Conservation (phyloP, 75 land plant species). For the Selaginella moellendorffii region DNA sequence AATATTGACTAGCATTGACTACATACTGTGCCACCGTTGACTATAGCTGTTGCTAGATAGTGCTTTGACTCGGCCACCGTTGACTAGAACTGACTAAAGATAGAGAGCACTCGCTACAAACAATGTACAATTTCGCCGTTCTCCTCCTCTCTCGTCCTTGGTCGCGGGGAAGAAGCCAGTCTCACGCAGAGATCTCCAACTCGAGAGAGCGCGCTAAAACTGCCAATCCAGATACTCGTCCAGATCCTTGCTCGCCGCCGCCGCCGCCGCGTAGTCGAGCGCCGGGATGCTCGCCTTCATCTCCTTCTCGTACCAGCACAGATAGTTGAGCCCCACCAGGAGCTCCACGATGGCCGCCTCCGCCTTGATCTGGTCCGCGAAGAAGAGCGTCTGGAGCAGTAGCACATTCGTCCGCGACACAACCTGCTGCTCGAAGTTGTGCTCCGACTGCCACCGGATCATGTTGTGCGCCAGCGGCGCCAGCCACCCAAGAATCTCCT, state of each 20-base stretch:
- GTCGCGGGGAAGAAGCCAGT: too few species aligned
- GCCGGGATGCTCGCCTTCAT: constrained; percentile 48
- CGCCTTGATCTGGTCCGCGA: constrained; percentile 79
- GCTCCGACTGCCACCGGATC: constrained; percentile 98
- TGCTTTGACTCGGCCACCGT: too few species aligned
- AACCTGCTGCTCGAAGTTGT: constrained; percentile 90
- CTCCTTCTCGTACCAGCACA: constrained; percentile 87
- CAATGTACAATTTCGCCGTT: too few species aligned
- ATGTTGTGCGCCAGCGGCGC: constrained; percentile 95
- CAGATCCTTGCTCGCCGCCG: constrained; percentile 57
- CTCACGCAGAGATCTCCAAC: too few species aligned
- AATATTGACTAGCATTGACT: too few species aligned
- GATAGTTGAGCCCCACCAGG: constrained; percentile 82
- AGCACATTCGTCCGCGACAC: constrained; percentile 63
- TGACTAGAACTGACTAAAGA: too few species aligned
- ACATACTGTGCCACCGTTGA: too few species aligned
- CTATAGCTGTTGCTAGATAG: too few species aligned
- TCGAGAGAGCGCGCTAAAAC: too few species aligned
- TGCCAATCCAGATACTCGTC: constrained; percentile 56
- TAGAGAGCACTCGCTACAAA: too few species aligned
- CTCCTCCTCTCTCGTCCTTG: too few species aligned
- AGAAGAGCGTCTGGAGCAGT: constrained; percentile 75
- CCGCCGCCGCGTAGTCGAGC: constrained; percentile 41
- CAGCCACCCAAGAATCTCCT: constrained; percentile 63
- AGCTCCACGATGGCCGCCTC: constrained; percentile 83